A percentile compares a stretch with the other conserved stretches of the same genome.
Evolutionary conservation across 352 stramenopile genomes (phyloP).

Genomic region (Thalassiosira pacifica): DNA sequence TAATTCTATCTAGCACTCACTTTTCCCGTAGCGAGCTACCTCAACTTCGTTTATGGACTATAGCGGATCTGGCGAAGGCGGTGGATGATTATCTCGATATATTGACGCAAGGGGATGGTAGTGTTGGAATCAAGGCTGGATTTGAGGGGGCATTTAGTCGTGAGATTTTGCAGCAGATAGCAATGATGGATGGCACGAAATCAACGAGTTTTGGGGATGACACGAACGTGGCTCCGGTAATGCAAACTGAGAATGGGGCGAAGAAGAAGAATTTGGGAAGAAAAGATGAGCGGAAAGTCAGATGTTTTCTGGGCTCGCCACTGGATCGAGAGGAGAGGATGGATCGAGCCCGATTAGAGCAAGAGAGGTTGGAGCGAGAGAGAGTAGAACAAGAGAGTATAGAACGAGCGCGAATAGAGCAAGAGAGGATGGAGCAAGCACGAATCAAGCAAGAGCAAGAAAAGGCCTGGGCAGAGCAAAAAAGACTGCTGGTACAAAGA

Average conservation of each 20-base stretch:
- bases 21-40: too few species aligned
- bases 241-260: too few species aligned
- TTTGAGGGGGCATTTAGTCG: conserved; percentile 13
- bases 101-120: neutral
- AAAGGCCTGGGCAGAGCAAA: neutral
- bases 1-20: too few species aligned
- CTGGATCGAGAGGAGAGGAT: too few species aligned
- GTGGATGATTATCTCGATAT: conserved; percentile 4
- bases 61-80: conserved; percentile 5
- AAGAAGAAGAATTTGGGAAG: too few species aligned
- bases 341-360: neutral
- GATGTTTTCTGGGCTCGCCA: too few species aligned
- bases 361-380: neutral
- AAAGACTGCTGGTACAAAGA: neutral
- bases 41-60: too few species aligned
- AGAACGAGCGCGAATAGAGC: conserved; percentile 9
- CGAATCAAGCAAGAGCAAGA: conserved; percentile 8
- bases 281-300: too few species aligned
- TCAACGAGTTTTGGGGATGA: too few species aligned
- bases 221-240: too few species aligned
- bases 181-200: too few species aligned
- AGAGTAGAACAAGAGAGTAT: neutral
- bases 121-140: conserved; percentile 1
- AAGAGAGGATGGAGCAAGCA: conserved; percentile 22
- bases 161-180: neutral